Conservation (phyloP, 2,329 filamentous ascomycete genomes). For the Coniochaeta prunicola region DNA sequence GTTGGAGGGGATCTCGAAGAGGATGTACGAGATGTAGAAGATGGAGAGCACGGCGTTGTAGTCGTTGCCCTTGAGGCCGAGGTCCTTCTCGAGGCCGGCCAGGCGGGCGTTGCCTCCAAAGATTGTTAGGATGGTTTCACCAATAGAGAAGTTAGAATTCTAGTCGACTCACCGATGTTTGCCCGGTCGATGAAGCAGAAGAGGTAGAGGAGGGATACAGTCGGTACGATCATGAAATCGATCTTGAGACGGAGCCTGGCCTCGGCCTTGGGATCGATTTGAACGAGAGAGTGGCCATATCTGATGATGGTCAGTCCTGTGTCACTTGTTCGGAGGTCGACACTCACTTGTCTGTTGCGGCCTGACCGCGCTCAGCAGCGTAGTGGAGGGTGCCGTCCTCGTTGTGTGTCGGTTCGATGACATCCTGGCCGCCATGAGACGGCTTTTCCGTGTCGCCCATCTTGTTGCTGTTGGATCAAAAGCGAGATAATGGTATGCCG, state of each 20-base stretch:
- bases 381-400: conserved; percentile 1
- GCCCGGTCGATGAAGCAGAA: conserved; percentile 66
- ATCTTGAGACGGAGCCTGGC: conserved; percentile 51
- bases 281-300: conserved; percentile 39
- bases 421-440: background rate
- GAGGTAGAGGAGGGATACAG: conserved; percentile 55
- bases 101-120: conserved; percentile 47
- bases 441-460: background rate
- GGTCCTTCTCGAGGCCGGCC: conserved; percentile 47
- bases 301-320: conserved; percentile 17
- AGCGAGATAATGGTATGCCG: too few species aligned
- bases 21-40: conserved; percentile 57
- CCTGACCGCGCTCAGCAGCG: conserved; percentile 34
- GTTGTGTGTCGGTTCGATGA: background rate
- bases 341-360: conserved; percentile 37
- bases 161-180: conserved; percentile 49
- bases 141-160: background rate
- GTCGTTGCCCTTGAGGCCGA: conserved; percentile 45
- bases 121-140: background rate
- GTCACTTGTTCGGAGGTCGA: background rate
- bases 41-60: conserved; percentile 53
- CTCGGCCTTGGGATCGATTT: conserved; percentile 51
- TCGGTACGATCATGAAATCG: conserved; percentile 55
- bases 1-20: conserved; percentile 56
- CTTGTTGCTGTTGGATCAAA: background rate